Conservation (phyloP, 768 basidiomycete species). For the Leccinum incarnatum region DNA sequence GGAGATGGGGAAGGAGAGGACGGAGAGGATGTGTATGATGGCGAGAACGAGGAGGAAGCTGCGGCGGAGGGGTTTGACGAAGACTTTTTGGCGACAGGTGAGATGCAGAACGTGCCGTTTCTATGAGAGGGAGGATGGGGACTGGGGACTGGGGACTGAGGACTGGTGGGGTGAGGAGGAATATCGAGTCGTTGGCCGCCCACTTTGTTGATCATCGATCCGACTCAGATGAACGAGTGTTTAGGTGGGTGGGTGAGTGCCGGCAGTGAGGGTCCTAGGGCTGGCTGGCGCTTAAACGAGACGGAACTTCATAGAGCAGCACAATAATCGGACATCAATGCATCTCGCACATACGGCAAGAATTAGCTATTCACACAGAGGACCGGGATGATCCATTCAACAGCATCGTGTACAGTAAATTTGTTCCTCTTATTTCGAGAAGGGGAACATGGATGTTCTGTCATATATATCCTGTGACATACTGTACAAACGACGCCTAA, state of each 20-base stretch:
- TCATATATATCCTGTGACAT: background rate
- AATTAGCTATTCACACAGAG: too few species aligned
- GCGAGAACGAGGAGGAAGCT: slow-evolving; percentile 56
- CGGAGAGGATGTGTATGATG: slow-evolving; percentile 32
- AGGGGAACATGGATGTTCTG: background rate
- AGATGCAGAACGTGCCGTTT: slow-evolving; percentile 79
- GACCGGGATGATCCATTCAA: background rate
- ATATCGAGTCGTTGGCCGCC: background rate
- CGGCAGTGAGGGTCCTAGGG: background rate
- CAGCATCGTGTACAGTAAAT: background rate
- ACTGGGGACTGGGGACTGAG: too few species aligned
- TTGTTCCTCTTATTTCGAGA: background rate
- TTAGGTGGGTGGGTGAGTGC: background rate
- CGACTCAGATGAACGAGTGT: background rate
- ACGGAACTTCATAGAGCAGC: background rate
- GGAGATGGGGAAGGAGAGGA: slow-evolving; percentile 30
- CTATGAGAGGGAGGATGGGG: slow-evolving; percentile 33
- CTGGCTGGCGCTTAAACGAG: background rate
- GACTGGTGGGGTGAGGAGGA: background rate
- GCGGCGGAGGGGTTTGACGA: slow-evolving; percentile 78
- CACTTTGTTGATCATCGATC: background rate
- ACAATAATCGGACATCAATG: slow-evolving; percentile 1
- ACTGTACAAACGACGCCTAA: too few species aligned
- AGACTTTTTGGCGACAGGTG: slow-evolving; percentile 73
- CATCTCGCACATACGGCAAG: background rate